Evolutionary conservation across 2,329 filamentous ascomycete species (phyloP), one percentile per base, ranked within the genome.

Genomic region (Ophiostoma tasmaniense): DNA sequence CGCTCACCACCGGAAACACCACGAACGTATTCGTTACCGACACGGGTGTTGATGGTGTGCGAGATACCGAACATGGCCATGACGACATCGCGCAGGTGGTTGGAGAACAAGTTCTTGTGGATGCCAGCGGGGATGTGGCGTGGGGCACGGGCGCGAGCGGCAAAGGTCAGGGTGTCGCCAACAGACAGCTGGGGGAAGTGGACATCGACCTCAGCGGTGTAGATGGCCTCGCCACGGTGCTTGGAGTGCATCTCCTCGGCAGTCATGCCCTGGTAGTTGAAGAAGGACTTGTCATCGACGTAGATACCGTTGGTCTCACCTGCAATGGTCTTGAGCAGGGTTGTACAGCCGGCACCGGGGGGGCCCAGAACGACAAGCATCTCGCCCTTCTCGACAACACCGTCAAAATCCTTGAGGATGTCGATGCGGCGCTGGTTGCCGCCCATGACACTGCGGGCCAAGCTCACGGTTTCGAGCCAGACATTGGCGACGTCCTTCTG

Each of bases 201-300:
- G 2, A 90, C 88, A 76, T 96, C 92, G 45, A 91, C 89, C 77
- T 94, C 91, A 70, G 91, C 90, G 0, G 90, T 93, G 79, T 95
- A 95, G 76, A 95, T 93, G 71, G 90, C 90, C 79, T 96, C 92
- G 73, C 92, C 92, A 35, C 90, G 88, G 80, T 94, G 93, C 71
- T 85, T 82, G 13, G 85, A 86, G 79, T 90, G 87, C 90, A 95
- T 94, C 75, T 92, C 85, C 75, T 90, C 80, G 69, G 90, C 84
- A 2, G 85, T 81, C 74, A 92, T 83, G 73, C 89, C 90, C 77
- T 95, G 90, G 75, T 96, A 96, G 79, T 96, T 94, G 76, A 96
- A 87, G 71, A 91, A 87, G 0, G 90, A 89, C 13, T 81, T 80
- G 2, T 89, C 80, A 65, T 92, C 90, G 17, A 95, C 82, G 73